These are phyloP conservation scores for Blastocystis sp. DNA, from an alignment of 352 stramenopile genomes.

Conservation along the genomic window DNA sequence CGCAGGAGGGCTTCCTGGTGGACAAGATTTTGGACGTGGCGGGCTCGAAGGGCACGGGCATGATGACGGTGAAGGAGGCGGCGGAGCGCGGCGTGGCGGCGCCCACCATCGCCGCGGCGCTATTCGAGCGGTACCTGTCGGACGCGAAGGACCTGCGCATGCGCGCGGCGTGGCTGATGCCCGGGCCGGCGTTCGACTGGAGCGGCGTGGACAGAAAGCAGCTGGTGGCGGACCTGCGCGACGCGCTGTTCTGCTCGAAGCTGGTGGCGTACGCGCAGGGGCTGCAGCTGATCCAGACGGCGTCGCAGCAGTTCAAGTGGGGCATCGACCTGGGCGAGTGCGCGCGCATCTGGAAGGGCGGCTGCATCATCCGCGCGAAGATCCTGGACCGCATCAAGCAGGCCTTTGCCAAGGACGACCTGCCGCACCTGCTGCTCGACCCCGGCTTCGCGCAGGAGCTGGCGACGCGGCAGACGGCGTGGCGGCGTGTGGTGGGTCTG, in stretches of 20 bases:
- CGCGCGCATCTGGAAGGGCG: constrained; percentile 95
- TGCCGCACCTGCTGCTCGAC: constrained; percentile 94
- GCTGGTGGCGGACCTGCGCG: constrained; percentile 90
- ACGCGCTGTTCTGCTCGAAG: constrained; percentile 95
- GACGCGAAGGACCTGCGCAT: constrained; percentile 91
- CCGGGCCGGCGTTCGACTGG: constrained; percentile 62
- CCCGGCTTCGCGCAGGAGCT: constrained; percentile 90
- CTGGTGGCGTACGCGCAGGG: constrained; percentile 94
- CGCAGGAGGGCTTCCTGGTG: constrained; percentile 78
- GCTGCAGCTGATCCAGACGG: constrained; percentile 88
- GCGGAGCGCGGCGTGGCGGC: constrained; percentile 91
- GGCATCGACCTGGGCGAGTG: constrained; percentile 91
- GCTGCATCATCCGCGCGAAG: constrained; percentile 96
- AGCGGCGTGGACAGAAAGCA: constrained; percentile 83
- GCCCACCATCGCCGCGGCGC: constrained; percentile 91
- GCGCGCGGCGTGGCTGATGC: constrained; percentile 33
- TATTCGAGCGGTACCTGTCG: constrained; percentile 92
- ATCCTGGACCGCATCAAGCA: constrained; percentile 94
- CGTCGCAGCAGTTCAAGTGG: constrained; percentile 90
- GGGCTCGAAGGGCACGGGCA: constrained; percentile 89
- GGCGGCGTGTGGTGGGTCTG: constrained; percentile 91
- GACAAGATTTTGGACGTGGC: constrained; percentile 97
- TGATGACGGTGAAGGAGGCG: constrained; percentile 77
- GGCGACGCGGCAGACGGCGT: constrained; percentile 88
- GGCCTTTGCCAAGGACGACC: constrained; percentile 86